These are phyloP conservation scores for Rhododendron williamsianum DNA, from an alignment of 148 eudicot genomes.

Conservation along the genomic window DNA sequence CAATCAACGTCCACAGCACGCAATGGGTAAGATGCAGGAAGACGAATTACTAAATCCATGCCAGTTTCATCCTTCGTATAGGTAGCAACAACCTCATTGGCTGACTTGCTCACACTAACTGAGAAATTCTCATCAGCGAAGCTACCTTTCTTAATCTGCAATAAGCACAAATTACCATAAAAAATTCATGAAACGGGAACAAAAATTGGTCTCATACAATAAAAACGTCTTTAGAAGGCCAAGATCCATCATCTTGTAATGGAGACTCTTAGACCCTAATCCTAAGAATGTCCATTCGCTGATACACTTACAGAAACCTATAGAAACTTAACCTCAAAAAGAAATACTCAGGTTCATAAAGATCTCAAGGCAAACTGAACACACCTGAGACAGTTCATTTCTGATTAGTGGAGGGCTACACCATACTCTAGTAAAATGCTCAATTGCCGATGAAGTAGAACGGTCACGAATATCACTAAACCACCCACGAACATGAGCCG, in stretches of 20 bases:
- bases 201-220: neutral
- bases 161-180: neutral
- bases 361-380: constrained; percentile 11
- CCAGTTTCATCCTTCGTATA: constrained; percentile 95
- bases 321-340: neutral
- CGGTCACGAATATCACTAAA: constrained; percentile 88
- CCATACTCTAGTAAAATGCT: constrained; percentile 78
- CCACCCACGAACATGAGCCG: constrained; percentile 95
- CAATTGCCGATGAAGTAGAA: constrained; percentile 60
- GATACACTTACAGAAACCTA: neutral
- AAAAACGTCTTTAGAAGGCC: neutral
- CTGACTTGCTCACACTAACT: constrained; percentile 91
- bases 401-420: constrained; percentile 82
- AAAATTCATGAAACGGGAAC: neutral
- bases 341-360: neutral
- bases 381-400: constrained; percentile 89
- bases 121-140: constrained; percentile 80
- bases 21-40: constrained; percentile 87
- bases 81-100: constrained; percentile 96
- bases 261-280: neutral
- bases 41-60: constrained; percentile 91
- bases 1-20: constrained; percentile 87
- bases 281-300: neutral
- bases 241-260: neutral
- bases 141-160: constrained; percentile 87